Evolutionary conservation across 2,329 filamentous ascomycete genomes (phyloP), one percentile per base, ranked within the genome.

Genomic region (Blastomyces parvus): DNA sequence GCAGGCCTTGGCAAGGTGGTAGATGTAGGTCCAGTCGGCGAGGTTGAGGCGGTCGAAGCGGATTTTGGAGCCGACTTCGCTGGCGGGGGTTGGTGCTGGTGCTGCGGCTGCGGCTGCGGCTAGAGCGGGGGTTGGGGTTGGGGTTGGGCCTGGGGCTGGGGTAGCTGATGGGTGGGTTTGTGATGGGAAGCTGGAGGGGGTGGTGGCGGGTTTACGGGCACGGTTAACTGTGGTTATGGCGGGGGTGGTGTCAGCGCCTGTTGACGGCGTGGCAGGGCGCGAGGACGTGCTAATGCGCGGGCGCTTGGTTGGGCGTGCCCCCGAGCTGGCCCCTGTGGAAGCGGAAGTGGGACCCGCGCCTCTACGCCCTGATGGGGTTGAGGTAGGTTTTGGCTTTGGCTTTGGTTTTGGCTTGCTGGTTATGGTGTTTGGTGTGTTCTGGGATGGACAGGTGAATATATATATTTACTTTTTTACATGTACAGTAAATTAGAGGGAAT

Each of bases 21-120:
- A 59, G 38, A 59, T 59, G 56, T 59, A 59, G 1, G 36, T 44
- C 56, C 56, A 59, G 56, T 59, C 56, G 33, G 22, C 5, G 8
- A 27, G 40, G 36, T 59, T 46, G 38, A 59, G 2, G 13, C 56
- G 38, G 19, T 59, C 56, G 13, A 59, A 59, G 19, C 56, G 56
- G 56, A 59, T 46, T 19, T 46, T 42, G 38, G 56, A 59, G 22
- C 40, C 36, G 56, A 56, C 17, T 22, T 53, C 50, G 27, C 7
- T 53, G 17, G 33, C 8, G 33, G 27, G 17, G 53, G 36, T 38
- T 17, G 53, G 53, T 19, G 53, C 36, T 6, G 50, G 2, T 2
- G 14, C 19, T 38, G 53, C 3, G 2, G 9, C 14, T 9, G 30
- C 13, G 6, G 14, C 11, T 1, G 19, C 2, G 1, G 30, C 30